These are phyloP conservation scores for Fusarium nematophilum DNA, from an alignment of 2,329 filamentous ascomycete species.

Conservation along the genomic window DNA sequence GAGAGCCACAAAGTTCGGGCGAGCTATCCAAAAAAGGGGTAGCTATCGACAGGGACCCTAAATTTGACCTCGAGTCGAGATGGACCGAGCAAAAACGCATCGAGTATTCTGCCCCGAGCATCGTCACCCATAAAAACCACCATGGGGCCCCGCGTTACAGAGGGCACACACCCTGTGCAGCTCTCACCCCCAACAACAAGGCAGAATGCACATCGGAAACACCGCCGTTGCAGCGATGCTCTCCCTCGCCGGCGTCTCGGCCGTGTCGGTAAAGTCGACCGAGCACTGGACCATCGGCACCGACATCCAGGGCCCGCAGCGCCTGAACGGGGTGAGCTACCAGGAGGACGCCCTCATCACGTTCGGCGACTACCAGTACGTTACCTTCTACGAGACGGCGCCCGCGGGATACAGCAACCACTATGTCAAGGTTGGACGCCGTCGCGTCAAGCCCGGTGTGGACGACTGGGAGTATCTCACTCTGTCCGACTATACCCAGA, in stretches of 20 bases:
- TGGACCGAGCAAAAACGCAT: too few species aligned
- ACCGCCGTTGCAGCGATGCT: neutral
- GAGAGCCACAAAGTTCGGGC: too few species aligned
- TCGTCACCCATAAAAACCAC: too few species aligned
- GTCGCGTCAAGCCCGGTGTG: slow-evolving; percentile 9
- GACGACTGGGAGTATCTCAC: slow-evolving; percentile 26
- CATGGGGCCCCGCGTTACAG: too few species aligned
- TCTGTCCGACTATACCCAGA: slow-evolving; percentile 23
- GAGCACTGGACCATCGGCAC: slow-evolving; percentile 28
- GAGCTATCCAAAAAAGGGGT: too few species aligned
- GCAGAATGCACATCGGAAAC: neutral
- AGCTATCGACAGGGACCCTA: too few species aligned
- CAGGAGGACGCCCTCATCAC: slow-evolving; percentile 34
- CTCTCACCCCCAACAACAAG: neutral
- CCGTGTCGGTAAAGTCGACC: slow-evolving; percentile 22
- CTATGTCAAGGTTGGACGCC: slow-evolving; percentile 19
- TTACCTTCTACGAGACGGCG: slow-evolving; percentile 31
- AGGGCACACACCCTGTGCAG: too few species aligned
- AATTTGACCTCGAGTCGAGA: too few species aligned
- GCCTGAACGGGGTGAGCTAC: slow-evolving; percentile 35
- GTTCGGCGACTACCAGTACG: slow-evolving; percentile 27
- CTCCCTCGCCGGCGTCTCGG: neutral
- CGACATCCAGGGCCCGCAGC: slow-evolving; percentile 24
- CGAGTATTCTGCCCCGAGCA: too few species aligned
- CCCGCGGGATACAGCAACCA: slow-evolving; percentile 25